These are phyloP conservation scores for Calonectria fujianensis DNA, from an alignment of 2,329 filamentous ascomycete species.

Conservation along the genomic window DNA sequence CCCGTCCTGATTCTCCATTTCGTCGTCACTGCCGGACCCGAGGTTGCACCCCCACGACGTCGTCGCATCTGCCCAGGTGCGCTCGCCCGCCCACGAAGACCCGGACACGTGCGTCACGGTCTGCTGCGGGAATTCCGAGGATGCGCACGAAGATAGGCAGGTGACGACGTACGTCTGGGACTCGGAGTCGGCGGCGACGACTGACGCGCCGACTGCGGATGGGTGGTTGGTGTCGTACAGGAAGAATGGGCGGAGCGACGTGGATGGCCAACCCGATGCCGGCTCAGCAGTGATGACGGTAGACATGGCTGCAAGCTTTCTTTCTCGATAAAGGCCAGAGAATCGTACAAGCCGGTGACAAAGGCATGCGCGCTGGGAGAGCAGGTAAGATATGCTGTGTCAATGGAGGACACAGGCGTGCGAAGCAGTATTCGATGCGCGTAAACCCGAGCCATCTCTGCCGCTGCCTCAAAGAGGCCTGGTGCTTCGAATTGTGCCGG, in stretches of 20 bases:
- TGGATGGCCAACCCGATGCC: slow-evolving; percentile 35
- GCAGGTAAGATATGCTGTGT: slow-evolving; percentile 11
- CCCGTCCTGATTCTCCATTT: slow-evolving; percentile 29
- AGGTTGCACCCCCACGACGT: slow-evolving; percentile 38
- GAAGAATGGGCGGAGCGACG: slow-evolving; percentile 40
- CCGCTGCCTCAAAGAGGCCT: too few relatives aligned
- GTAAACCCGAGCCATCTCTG: not conserved
- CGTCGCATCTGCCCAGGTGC: slow-evolving; percentile 42
- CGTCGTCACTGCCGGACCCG: slow-evolving; percentile 29
- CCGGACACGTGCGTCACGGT: slow-evolving; percentile 40
- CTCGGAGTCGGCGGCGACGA: slow-evolving; percentile 25
- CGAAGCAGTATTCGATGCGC: not conserved
- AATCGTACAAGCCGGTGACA: not conserved
- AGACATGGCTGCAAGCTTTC: not conserved
- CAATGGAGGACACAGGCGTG: not conserved
- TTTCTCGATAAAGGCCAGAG: not conserved
- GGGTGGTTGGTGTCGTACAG: slow-evolving; percentile 45
- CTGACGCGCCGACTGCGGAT: slow-evolving; percentile 34
- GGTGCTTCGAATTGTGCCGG: not conserved
- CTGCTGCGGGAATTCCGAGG: slow-evolving; percentile 43
- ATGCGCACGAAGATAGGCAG: slow-evolving; percentile 43
- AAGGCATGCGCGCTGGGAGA: not conserved
- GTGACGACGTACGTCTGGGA: slow-evolving; percentile 40
- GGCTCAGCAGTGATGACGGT: slow-evolving; percentile 20
- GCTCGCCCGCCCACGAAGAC: slow-evolving; percentile 42